A percentile compares a stretch with the other conserved stretches of the same genome.
phyloP scores from a whole-genome alignment of 345 rosid species.

The Hibiscus syriacus region DNA sequence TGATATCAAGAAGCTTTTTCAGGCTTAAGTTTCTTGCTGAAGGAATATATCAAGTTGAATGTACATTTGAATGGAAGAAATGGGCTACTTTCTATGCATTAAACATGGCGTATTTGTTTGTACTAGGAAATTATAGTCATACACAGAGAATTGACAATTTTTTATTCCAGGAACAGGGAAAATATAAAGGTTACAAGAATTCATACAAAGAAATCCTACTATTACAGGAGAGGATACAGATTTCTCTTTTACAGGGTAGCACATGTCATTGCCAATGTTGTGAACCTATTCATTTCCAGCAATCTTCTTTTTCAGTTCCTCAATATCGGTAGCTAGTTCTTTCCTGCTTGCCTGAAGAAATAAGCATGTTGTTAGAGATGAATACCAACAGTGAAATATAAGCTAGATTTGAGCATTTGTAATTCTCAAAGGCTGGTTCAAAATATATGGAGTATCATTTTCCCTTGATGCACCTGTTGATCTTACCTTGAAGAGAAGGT shows the following conservation, averaged over 20 bases:
- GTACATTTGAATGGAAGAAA: not conserved
- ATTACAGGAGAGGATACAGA: not conserved
- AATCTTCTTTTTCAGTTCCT: too few relatives aligned
- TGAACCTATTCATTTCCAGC: too few relatives aligned
- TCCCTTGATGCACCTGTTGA: not conserved
- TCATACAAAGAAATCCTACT: not conserved
- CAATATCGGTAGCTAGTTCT: constrained; percentile 39
- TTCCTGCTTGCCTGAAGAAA: constrained; percentile 83
- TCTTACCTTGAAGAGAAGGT: constrained; percentile 92
- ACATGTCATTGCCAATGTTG: too few relatives aligned
- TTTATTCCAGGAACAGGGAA: not conserved
- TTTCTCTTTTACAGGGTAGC: not conserved
- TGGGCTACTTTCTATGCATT: not conserved
- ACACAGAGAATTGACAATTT: not conserved
- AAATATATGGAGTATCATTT: too few relatives aligned
- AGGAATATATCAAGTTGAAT: too few relatives aligned
- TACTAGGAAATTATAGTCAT: not conserved
- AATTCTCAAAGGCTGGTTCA: too few relatives aligned
- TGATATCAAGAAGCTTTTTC: too few relatives aligned
- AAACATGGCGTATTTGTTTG: not conserved
- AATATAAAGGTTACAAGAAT: not conserved
- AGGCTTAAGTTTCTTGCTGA: too few relatives aligned
- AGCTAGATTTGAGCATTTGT: not conserved
- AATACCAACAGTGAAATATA: too few relatives aligned
- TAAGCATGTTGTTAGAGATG: not conserved